Percentiles rank a stretch among this genome's conserved stretches.
phyloP scores from a whole-genome alignment of 2,329 filamentous ascomycete genomes.

The Diplocarpon rosae region DNA sequence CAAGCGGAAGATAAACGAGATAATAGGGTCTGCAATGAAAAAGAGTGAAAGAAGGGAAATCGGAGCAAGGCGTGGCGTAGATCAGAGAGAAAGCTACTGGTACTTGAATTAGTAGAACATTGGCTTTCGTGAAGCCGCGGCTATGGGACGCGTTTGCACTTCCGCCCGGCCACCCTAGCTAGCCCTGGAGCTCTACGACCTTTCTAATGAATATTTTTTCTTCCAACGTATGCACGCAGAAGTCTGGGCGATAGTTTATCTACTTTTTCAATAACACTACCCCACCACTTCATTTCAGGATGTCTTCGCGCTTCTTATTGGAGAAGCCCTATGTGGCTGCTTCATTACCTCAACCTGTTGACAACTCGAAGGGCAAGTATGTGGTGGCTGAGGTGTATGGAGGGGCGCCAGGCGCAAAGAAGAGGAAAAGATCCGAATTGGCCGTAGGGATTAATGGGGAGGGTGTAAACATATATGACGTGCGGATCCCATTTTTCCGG shows the following conservation, averaged over 20 bases:
- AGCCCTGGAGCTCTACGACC: too few species aligned
- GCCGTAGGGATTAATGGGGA: conserved; percentile 55
- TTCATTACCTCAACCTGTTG: conserved; percentile 46
- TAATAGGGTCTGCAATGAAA: background rate
- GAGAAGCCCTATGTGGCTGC: conserved; percentile 55
- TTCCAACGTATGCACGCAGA: too few species aligned
- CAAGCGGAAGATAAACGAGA: background rate
- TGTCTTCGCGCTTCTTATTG: conserved; percentile 42
- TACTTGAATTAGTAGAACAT: too few species aligned
- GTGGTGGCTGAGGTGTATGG: conserved; percentile 51
- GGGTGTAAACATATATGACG: conserved; percentile 55
- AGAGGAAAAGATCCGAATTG: conserved; percentile 52
- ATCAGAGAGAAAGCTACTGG: too few species aligned
- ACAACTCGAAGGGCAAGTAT: conserved; percentile 39
- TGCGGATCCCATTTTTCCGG: conserved; percentile 27
- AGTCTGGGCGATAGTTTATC: too few species aligned
- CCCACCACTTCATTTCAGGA: conserved; percentile 11
- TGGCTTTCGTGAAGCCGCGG: too few species aligned
- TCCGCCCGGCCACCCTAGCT: too few species aligned
- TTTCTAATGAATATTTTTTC: too few species aligned
- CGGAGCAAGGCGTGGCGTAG: too few species aligned
- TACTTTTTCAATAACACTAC: conserved; percentile 1
- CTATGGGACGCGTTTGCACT: too few species aligned
- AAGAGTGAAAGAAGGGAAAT: too few species aligned
- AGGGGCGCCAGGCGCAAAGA: conserved; percentile 45